These are phyloP conservation scores for Dictyophora rubrovolvata DNA, from an alignment of 768 basidiomycete genomes.

Conservation along the genomic window DNA sequence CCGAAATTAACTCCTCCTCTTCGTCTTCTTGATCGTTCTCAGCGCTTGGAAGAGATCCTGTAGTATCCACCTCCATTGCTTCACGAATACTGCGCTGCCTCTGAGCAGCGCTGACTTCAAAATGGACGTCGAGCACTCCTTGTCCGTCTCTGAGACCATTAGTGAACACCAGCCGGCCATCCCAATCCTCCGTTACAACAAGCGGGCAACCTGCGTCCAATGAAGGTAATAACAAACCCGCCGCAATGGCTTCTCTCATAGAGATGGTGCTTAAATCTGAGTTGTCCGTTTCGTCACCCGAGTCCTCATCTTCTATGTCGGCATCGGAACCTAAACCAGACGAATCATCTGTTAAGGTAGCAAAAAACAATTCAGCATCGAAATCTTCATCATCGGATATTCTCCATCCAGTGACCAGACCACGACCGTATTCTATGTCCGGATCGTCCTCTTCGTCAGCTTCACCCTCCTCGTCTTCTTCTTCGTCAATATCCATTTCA, in stretches of 20 bases:
- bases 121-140: conserved; percentile 58
- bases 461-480: conserved; percentile 14
- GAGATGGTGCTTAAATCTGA: conserved; percentile 24
- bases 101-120: conserved; percentile 51
- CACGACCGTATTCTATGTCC: conserved; percentile 38
- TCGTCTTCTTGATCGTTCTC: conserved; percentile 32
- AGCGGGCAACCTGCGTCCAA: conserved; percentile 23
- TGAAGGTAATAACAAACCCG: conserved; percentile 9
- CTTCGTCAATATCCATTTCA: conserved; percentile 10
- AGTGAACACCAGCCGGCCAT: conserved; percentile 65
- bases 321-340: conserved; percentile 29
- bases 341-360: conserved; percentile 52
- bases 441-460: conserved; percentile 53
- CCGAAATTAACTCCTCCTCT: conserved; percentile 21
- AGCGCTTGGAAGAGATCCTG: conserved; percentile 19
- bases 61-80: conserved; percentile 38
- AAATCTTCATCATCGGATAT: conserved; percentile 64
- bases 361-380: conserved; percentile 79
- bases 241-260: conserved; percentile 16
- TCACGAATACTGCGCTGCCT: conserved; percentile 37
- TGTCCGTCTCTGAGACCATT: conserved; percentile 49
- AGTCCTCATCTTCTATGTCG: conserved; percentile 26
- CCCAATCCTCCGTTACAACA: conserved; percentile 63
- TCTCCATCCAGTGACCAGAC: conserved; percentile 60
- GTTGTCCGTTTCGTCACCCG: conserved; percentile 14